Evolutionary conservation across 2,329 filamentous ascomycete species (phyloP), one percentile per base, ranked within the genome.

Genomic region (Cladosporium sp.): DNA sequence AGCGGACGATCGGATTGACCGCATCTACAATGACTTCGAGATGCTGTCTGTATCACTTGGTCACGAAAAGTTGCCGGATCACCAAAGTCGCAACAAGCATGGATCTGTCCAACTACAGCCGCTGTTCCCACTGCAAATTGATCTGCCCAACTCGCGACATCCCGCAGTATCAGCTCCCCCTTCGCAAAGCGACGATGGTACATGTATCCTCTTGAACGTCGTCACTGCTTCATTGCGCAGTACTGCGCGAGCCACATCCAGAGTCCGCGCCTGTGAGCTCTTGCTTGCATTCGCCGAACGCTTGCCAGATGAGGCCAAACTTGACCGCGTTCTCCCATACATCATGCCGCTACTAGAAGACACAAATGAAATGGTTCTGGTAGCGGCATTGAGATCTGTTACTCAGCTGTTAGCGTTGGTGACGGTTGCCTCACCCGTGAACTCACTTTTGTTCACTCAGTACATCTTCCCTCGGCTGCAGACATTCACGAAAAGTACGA

Each of bases 11-110:
- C 88, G 95, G 49, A 98, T 99, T 73, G 92, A 98, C 72, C 88
- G 93, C 51, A 89, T 99, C 0, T 98, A 91, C 74, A 88, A 91
- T 71, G 95, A 99, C 74, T 98, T 97, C 79, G 95, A 99, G 77
- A 99, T 98, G 77, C 97, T 99, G 61, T 93, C 94, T 0, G 96
- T 96, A 75, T 96, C 97, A 65, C 84, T 99, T 1, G 93, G 92
- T 16, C 92, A 92, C 67, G 82, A 88, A 51, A 83, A 83, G 48
- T 30, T 71, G 16, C 54, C 68, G 11, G 25, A 25, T 21, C 58
- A 76, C 18, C 74, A 74, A 46, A 70, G 72, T 4, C 76, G 73
- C 61, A 23, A 66, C 72, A 32, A 74, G 79, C 26, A 75, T 81
- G 4, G 78, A 81, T 3, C 81, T 87, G 10, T 85, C 83, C 2